Conservation (phyloP, 495 filamentous ascomycete species). For the Mytilinidion resinicola region DNA sequence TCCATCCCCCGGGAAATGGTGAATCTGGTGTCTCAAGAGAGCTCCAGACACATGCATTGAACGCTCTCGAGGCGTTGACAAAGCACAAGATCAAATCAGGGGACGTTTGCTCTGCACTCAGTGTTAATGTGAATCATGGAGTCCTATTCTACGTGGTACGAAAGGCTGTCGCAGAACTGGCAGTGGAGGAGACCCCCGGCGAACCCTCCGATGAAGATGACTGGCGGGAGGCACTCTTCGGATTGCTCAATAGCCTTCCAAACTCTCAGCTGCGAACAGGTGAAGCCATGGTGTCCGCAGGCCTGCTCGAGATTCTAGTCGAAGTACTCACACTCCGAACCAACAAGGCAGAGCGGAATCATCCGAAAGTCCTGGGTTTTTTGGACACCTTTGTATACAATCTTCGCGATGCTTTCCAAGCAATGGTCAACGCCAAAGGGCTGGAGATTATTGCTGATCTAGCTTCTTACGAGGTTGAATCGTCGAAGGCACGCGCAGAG, state of each 20-base stretch:
- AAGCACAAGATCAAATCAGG: slow-evolving; percentile 67
- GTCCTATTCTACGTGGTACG: slow-evolving; percentile 90
- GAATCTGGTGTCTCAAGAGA: slow-evolving; percentile 59
- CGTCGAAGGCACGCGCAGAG: slow-evolving; percentile 56
- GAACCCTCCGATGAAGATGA: slow-evolving; percentile 63
- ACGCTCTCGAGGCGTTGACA: slow-evolving; percentile 71
- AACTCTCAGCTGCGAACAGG: slow-evolving; percentile 63
- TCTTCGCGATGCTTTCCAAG: slow-evolving; percentile 71
- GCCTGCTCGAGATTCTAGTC: slow-evolving; percentile 79
- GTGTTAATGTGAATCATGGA: slow-evolving; percentile 91
- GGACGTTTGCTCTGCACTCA: slow-evolving; percentile 81
- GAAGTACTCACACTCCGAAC: slow-evolving; percentile 84
- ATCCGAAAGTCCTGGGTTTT: slow-evolving; percentile 74
- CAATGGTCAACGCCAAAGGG: slow-evolving; percentile 69
- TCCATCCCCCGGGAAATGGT: slow-evolving; percentile 68
- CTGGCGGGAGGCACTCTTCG: slow-evolving; percentile 85
- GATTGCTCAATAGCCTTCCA: slow-evolving; percentile 68
- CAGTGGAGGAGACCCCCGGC: slow-evolving; percentile 44
- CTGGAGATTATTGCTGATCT: slow-evolving; percentile 82
- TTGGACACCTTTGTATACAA: slow-evolving; percentile 80
- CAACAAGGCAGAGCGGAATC: slow-evolving; percentile 69
- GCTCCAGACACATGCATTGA: slow-evolving; percentile 77
- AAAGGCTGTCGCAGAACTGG: slow-evolving; percentile 78
- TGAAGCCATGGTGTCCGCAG: slow-evolving; percentile 73
- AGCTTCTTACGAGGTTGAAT: slow-evolving; percentile 70